Conservation (phyloP, 768 basidiomycete genomes). For the Leucocoprinus leucothites region DNA sequence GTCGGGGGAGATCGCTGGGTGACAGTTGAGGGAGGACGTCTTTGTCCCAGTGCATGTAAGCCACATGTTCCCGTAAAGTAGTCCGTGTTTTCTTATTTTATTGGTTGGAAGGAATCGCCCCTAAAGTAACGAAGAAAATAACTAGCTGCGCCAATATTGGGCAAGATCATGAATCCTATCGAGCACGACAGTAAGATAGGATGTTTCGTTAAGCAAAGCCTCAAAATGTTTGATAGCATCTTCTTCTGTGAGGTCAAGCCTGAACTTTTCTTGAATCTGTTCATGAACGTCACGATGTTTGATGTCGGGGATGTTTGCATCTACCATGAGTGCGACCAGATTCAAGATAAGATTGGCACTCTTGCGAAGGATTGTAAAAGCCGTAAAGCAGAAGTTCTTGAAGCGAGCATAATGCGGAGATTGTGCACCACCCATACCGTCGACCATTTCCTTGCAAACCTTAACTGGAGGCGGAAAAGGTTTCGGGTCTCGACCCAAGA, state of each 20-base stretch:
- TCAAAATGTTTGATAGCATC: conserved; percentile 98
- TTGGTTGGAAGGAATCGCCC: neutral
- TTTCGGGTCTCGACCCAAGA: conserved; percentile 95
- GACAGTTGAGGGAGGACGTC: conserved; percentile 6
- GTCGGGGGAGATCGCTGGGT: conserved; percentile 17
- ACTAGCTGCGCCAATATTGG: conserved; percentile 81
- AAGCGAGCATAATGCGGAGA: conserved; percentile 96
- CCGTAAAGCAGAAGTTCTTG: conserved; percentile 97
- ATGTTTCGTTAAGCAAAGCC: conserved; percentile 88
- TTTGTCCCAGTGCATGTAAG: conserved; percentile 6
- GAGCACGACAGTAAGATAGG: conserved; percentile 88
- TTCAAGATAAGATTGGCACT: conserved; percentile 97
- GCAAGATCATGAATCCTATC: conserved; percentile 92
- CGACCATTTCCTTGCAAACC: conserved; percentile 99
- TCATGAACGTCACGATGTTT: conserved; percentile 85
- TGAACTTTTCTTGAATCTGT: conserved; percentile 95
- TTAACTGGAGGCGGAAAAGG: conserved; percentile 98
- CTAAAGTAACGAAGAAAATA: too few species aligned
- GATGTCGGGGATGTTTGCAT: conserved; percentile 97
- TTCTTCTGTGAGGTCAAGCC: conserved; percentile 91
- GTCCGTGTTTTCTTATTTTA: too few species aligned
- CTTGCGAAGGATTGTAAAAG: conserved; percentile 93
- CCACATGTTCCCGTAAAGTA: too few species aligned
- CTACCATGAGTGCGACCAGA: conserved; percentile 94
- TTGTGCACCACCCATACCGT: conserved; percentile 97